Evolutionary conservation across 768 basidiomycete species (phyloP).

Genomic region (Hortiboletus campestris): DNA sequence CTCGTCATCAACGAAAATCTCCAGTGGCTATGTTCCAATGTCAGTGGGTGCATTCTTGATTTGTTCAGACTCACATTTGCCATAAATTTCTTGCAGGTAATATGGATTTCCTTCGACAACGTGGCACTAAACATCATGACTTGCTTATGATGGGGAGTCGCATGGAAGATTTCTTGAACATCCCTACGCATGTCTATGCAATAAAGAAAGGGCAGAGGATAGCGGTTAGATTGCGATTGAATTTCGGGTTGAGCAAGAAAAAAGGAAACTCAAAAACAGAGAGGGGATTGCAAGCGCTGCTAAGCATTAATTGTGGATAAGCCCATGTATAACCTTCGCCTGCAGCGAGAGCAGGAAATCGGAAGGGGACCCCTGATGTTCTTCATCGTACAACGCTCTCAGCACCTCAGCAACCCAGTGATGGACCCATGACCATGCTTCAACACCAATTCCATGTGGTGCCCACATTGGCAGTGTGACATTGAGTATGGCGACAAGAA

Average conservation of each 20-base stretch:
- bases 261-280: conserved; percentile 48
- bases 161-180: conserved; percentile 99
- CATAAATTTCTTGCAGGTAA: conserved; percentile 99
- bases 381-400: conserved; percentile 33
- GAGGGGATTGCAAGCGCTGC: conserved; percentile 14
- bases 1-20: conserved; percentile 99
- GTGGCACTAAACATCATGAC: conserved; percentile 99
- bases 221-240: conserved; percentile 62
- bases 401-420: conserved; percentile 37
- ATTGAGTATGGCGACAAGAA: conserved; percentile 39
- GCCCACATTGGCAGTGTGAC: conserved; percentile 40
- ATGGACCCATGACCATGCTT: conserved; percentile 37
- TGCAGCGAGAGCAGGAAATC: conserved; percentile 36
- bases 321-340: conserved; percentile 19
- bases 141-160: conserved; percentile 99
- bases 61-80: conserved; percentile 68
- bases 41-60: background rate
- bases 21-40: conserved; percentile 70
- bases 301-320: conserved; percentile 6
- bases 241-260: conserved; percentile 49
- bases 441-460: conserved; percentile 39
- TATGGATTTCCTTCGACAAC: conserved; percentile 92
- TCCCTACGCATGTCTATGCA: conserved; percentile 98
- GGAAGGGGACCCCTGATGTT: conserved; percentile 35
- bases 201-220: conserved; percentile 50